These are phyloP conservation scores for Canavalia gladiata DNA, from an alignment of 306 rosid genomes.

Conservation along the genomic window DNA sequence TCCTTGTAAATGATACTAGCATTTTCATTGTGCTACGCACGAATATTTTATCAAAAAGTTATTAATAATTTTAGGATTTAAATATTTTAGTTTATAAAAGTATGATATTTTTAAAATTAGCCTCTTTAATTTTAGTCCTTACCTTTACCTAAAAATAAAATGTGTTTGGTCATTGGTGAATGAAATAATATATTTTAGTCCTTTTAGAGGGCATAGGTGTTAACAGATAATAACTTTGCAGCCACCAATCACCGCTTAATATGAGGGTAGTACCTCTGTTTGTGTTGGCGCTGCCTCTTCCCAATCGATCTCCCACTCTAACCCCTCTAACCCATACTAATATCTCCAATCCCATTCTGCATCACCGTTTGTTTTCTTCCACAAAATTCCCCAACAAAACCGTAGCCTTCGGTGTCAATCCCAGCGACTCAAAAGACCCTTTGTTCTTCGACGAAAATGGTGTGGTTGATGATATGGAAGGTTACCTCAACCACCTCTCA, in stretches of 20 bases:
- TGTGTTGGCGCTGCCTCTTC: slow-evolving; percentile 44
- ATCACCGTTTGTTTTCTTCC: slow-evolving; percentile 39
- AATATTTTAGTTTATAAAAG: no score
- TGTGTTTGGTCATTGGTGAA: no score
- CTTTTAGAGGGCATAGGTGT: no score
- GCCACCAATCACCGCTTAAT: background rate
- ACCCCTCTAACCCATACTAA: slow-evolving; percentile 33
- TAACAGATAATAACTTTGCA: background rate
- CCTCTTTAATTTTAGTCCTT: no score
- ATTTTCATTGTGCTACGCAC: no score
- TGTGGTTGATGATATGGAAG: slow-evolving; percentile 83
- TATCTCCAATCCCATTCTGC: slow-evolving; percentile 37
- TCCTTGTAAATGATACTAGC: no score
- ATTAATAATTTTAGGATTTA: no score
- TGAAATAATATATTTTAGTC: no score
- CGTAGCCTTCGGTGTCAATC: slow-evolving; percentile 48
- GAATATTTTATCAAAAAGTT: no score
- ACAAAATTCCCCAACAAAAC: slow-evolving; percentile 27
- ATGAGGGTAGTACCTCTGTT: slow-evolving; percentile 59
- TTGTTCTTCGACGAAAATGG: slow-evolving; percentile 75
- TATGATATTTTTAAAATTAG: no score
- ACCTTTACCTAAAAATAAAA: no score
- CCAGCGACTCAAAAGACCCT: slow-evolving; percentile 58
- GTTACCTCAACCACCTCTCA: slow-evolving; percentile 79
- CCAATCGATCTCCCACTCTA: slow-evolving; percentile 25